phyloP scores from a whole-genome alignment of 2,329 filamentous ascomycete species.

The Colletotrichum truncatum region DNA sequence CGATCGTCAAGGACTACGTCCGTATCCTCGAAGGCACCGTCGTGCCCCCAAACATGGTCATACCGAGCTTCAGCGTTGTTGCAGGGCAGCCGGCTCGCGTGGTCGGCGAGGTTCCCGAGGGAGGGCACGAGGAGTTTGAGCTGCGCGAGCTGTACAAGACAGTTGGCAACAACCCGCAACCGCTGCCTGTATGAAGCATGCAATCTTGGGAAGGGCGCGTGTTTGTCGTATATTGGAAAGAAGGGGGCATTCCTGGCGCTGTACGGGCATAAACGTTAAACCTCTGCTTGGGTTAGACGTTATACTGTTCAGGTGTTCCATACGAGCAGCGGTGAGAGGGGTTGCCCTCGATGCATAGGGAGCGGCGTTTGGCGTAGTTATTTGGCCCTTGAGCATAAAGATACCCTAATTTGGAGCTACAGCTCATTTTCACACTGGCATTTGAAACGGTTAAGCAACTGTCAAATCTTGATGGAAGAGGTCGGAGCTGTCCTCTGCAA shows the following conservation, averaged over 20 bases:
- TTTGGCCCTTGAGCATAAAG: neutral
- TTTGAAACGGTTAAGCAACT: too few relatives aligned
- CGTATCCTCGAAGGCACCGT: constrained; percentile 86
- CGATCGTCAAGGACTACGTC: constrained; percentile 93
- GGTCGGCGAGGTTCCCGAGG: constrained; percentile 82
- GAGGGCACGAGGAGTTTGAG: constrained; percentile 72
- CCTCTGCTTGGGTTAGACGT: neutral
- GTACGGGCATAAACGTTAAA: neutral
- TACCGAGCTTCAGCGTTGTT: constrained; percentile 93
- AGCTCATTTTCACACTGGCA: neutral
- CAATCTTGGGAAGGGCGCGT: neutral
- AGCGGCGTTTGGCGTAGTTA: constrained; percentile 13
- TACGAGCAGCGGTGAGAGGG: too few relatives aligned
- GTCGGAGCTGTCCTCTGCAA: too few relatives aligned
- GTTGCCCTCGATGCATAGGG: neutral
- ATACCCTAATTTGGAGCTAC: constrained; percentile 12
- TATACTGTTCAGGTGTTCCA: neutral
- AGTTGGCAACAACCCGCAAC: constrained; percentile 65
- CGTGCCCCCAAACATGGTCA: constrained; percentile 87
- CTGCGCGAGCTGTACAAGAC: constrained; percentile 71
- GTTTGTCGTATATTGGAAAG: too few relatives aligned
- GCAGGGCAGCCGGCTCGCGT: constrained; percentile 83
- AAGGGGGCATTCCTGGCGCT: too few relatives aligned
- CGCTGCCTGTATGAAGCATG: constrained; percentile 12
- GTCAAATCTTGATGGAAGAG: too few relatives aligned